phyloP scores from a whole-genome alignment of 352 stramenopile species.

The Globisporangium radiosum region DNA sequence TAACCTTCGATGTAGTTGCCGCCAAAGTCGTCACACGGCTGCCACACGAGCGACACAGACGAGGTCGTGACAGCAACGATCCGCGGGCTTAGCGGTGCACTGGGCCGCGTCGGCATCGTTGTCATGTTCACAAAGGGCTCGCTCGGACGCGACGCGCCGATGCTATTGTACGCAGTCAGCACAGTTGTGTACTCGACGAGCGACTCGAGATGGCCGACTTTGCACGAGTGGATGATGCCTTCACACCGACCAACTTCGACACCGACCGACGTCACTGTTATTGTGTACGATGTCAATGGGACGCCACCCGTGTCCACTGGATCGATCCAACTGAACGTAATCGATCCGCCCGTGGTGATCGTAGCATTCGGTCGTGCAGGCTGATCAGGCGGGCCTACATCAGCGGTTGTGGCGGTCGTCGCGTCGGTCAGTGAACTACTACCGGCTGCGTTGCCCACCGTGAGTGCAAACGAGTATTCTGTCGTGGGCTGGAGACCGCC shows the following conservation, averaged over 20 bases:
- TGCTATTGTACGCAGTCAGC: slow-evolving; percentile 26
- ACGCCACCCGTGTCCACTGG: slow-evolving; percentile 46
- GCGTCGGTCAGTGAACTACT: slow-evolving; percentile 15
- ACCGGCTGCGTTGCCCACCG: slow-evolving; percentile 25
- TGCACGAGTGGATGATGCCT: slow-evolving; percentile 36
- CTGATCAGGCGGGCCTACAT: slow-evolving; percentile 18
- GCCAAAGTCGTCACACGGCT: slow-evolving; percentile 33
- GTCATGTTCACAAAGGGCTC: slow-evolving; percentile 18
- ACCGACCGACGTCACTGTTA: slow-evolving; percentile 18
- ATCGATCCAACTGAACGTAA: slow-evolving; percentile 32
- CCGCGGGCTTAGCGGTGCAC: slow-evolving; percentile 22
- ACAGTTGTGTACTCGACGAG: slow-evolving; percentile 37
- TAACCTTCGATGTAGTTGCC: slow-evolving; percentile 38
- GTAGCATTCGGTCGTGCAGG: slow-evolving; percentile 19
- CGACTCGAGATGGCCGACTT: slow-evolving; percentile 27
- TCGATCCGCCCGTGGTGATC: slow-evolving; percentile 30
- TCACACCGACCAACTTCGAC: slow-evolving; percentile 26
- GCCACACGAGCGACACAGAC: slow-evolving; percentile 26
- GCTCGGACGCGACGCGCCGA: slow-evolving; percentile 29
- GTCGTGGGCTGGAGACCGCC: slow-evolving; percentile 35
- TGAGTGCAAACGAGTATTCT: slow-evolving; percentile 38
- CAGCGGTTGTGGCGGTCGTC: slow-evolving; percentile 10
- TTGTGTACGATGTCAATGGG: slow-evolving; percentile 31
- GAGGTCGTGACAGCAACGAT: slow-evolving; percentile 9
- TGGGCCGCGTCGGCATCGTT: slow-evolving; percentile 16